Evolutionary conservation across 331 rosid species (phyloP), one percentile per base, ranked within the genome.

Genomic region (Erythrophleum ivorense): DNA sequence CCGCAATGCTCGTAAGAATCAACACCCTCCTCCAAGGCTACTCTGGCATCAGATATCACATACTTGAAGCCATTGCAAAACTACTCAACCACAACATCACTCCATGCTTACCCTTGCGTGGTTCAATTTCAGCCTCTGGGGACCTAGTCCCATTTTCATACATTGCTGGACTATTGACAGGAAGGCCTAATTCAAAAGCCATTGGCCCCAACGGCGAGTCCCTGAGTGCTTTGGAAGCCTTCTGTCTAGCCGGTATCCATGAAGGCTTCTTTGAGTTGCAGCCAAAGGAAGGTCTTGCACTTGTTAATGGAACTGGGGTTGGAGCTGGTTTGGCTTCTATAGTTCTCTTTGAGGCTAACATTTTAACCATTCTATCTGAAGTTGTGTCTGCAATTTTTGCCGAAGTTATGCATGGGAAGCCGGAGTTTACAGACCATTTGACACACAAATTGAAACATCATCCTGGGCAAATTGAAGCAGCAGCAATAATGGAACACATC

Each of bases 301-400:
- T 83, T 67, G 87, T 86, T 15, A 83, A 81, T 81, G 89, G 89
- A 18, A 86, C 89, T n/a, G 80, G 85, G 5, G 85, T 84, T 77
- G 85, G 89, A 9, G 77, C 79, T 64, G 85, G 87, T 21, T 67
- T 77, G 46, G 85, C 83, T 62, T 86, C 81, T 63, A 1, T 75
- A 9, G 87, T 75, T 59, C 81, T 79, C 9, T 84, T 79, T 73
- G 81, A 79, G 57, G 84, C 84, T 21, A 84, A 82, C 41, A 67
- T 79, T 34, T 79, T 79, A 63, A 59, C 68, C 14, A 6, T 79
- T 29, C 71, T 86, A 10, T 81, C 83, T 2, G 79, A 72, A 36
- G 78, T 86, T n/a, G n/a, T 83, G 9, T 83, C 81, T 9, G 83
- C 85, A 0, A 65, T 86, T 41, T 83, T 86, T 29, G 85, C 87